Percentiles rank a stretch among this genome's conserved stretches.
These are phyloP conservation scores for Penicillium capsulatum DNA, from an alignment of 2,329 filamentous ascomycete species.

Conservation along the genomic window DNA sequence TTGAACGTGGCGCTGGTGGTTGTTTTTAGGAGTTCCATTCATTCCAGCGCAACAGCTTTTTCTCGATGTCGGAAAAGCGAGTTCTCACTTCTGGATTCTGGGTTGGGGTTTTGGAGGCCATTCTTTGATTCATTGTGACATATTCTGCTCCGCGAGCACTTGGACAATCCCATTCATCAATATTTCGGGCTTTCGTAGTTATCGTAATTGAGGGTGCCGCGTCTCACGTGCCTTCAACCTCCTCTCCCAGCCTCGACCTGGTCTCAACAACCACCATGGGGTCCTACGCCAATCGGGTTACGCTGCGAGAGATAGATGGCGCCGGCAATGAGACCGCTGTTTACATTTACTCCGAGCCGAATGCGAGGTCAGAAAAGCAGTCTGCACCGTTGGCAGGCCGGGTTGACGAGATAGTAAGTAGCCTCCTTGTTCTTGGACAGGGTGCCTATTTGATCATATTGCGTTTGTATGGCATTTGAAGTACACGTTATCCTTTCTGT, in stretches of 20 bases:
- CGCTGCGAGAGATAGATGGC: slow-evolving; percentile 45
- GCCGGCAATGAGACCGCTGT: slow-evolving; percentile 48
- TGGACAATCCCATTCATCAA: too few relatives aligned
- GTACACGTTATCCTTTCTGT: too few relatives aligned
- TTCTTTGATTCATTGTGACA: slow-evolving; percentile 14
- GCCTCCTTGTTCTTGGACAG: neutral
- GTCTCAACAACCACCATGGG: slow-evolving; percentile 4
- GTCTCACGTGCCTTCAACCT: slow-evolving; percentile 13
- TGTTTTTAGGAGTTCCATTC: slow-evolving; percentile 22
- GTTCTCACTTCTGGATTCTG: slow-evolving; percentile 14
- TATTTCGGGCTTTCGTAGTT: too few relatives aligned
- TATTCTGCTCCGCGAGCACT: slow-evolving; percentile 22
- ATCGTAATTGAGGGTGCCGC: too few relatives aligned
- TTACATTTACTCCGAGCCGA: slow-evolving; percentile 45
- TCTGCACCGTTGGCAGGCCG: slow-evolving; percentile 26
- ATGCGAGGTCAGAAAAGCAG: slow-evolving; percentile 4
- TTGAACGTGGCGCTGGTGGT: slow-evolving; percentile 34
- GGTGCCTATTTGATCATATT: neutral
- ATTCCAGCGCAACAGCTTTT: slow-evolving; percentile 15
- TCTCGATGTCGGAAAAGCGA: slow-evolving; percentile 14
- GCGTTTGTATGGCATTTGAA: neutral
- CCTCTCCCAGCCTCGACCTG: neutral
- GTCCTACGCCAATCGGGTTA: slow-evolving; percentile 12
- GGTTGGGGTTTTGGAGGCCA: slow-evolving; percentile 6
- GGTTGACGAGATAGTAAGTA: slow-evolving; percentile 44